Evolutionary conservation across 768 basidiomycete genomes (phyloP).

Genomic region (Amanita brunnescens): DNA sequence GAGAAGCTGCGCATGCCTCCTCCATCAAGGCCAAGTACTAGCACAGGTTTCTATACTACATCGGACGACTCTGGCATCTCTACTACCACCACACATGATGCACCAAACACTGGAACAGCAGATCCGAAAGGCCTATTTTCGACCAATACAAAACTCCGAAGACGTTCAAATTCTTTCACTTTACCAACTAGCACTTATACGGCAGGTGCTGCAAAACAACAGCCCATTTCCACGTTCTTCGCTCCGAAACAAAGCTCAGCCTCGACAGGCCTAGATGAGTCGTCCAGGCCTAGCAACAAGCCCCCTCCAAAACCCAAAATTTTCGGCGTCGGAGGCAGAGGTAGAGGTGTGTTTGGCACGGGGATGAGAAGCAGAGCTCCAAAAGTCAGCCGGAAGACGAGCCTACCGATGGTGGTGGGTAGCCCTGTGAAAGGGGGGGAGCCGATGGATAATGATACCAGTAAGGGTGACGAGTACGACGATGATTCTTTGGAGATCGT

Average conservation of each 20-base stretch:
- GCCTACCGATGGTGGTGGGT: constrained; percentile 36
- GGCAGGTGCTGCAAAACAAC: constrained; percentile 13
- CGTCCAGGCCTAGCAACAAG: constrained; percentile 3
- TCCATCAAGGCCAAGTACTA: constrained; percentile 59
- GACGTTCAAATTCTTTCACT: constrained; percentile 3
- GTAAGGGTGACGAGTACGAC: constrained; percentile 5
- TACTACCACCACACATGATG: constrained; percentile 14
- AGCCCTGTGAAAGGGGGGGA: constrained; percentile 39
- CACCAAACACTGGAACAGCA: constrained; percentile 14
- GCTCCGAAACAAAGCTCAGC: constrained; percentile 4
- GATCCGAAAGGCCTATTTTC: constrained; percentile 8
- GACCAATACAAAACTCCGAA: not conserved
- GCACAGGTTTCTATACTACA: constrained; percentile 53
- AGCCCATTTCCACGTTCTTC: constrained; percentile 21
- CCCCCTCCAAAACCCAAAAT: constrained; percentile 14
- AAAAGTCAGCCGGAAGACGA: constrained; percentile 39
- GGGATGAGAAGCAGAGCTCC: constrained; percentile 22
- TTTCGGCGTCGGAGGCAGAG: constrained; percentile 17
- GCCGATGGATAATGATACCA: constrained; percentile 6
- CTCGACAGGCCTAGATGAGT: constrained; percentile 10
- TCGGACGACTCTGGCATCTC: constrained; percentile 17
- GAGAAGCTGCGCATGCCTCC: constrained; percentile 63
- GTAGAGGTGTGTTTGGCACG: constrained; percentile 14
- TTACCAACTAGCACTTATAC: not conserved
- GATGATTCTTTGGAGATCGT: constrained; percentile 4